Evolutionary conservation across 768 basidiomycete species (phyloP).

Genomic region (Boletus pseudo-olivaceus): DNA sequence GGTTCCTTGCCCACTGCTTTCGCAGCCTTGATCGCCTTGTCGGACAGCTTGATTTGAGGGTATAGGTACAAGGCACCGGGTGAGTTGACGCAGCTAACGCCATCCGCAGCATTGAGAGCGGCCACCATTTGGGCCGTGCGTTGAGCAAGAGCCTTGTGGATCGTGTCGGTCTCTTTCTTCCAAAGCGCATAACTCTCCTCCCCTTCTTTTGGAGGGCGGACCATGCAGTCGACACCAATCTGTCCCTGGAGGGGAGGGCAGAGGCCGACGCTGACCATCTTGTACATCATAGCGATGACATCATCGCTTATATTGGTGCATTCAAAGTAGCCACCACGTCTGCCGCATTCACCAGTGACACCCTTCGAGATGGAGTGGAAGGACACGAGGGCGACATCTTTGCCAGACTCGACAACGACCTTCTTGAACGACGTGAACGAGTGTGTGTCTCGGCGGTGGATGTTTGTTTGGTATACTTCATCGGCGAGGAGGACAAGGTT

Average conservation of each 20-base stretch:
- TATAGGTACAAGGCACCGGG: slow-evolving; percentile 94
- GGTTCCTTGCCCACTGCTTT: slow-evolving; percentile 69
- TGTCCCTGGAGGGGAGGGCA: slow-evolving; percentile 91
- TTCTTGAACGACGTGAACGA: slow-evolving; percentile 95
- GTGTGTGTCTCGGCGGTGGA: slow-evolving; percentile 63
- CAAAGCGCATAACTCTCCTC: slow-evolving; percentile 74
- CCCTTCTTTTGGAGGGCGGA: slow-evolving; percentile 81
- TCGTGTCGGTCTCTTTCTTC: slow-evolving; percentile 79
- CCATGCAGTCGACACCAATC: slow-evolving; percentile 90
- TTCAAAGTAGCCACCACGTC: slow-evolving; percentile 97
- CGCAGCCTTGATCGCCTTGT: slow-evolving; percentile 72
- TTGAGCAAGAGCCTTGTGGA: slow-evolving; percentile 67
- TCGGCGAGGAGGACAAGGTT: slow-evolving; percentile 89
- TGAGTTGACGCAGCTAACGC: slow-evolving; percentile 86
- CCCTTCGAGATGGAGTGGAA: slow-evolving; percentile 99
- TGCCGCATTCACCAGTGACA: slow-evolving; percentile 92
- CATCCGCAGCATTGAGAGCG: slow-evolving; percentile 77
- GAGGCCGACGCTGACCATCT: slow-evolving; percentile 88
- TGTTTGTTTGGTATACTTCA: slow-evolving; percentile 97
- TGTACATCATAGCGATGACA: slow-evolving; percentile 85
- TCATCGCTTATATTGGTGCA: slow-evolving; percentile 76
- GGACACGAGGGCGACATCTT: slow-evolving; percentile 73
- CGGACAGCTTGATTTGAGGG: slow-evolving; percentile 74
- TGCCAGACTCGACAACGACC: slow-evolving; percentile 64
- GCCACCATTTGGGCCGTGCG: slow-evolving; percentile 72